Conservation (phyloP, 2,329 filamentous ascomycete genomes). For the Nothopassalora personata region DNA sequence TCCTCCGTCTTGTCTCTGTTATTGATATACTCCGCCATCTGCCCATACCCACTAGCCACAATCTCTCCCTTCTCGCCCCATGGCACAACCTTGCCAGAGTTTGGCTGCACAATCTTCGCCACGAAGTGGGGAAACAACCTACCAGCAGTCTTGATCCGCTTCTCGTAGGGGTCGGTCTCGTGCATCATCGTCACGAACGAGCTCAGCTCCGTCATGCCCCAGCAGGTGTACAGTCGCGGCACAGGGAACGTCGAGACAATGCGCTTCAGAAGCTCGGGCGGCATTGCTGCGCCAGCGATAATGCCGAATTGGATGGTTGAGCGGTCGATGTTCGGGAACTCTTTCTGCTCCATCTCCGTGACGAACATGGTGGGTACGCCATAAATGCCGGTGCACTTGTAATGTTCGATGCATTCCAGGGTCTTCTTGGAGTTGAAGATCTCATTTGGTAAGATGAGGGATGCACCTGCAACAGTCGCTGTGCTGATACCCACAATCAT, state of each 20-base stretch:
- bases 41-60: conserved; percentile 71
- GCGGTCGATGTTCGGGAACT: conserved; percentile 20
- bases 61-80: conserved; percentile 66
- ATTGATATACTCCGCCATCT: conserved; percentile 60
- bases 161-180: conserved; percentile 55
- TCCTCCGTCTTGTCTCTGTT: conserved; percentile 72
- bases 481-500: conserved; percentile 50
- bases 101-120: conserved; percentile 70
- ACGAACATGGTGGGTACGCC: conserved; percentile 85
- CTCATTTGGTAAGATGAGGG: conserved; percentile 70
- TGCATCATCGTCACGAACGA: conserved; percentile 29
- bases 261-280: conserved; percentile 67
- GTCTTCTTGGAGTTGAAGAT: conserved; percentile 48
- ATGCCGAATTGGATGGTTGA: conserved; percentile 42
- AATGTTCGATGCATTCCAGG: conserved; percentile 41
- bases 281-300: conserved; percentile 72
- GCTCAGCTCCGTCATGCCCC: conserved; percentile 59
- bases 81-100: conserved; percentile 58
- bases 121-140: conserved; percentile 66
- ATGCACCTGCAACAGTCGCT: conserved; percentile 48
- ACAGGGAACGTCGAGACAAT: conserved; percentile 65
- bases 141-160: conserved; percentile 66
- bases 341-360: conserved; percentile 37
- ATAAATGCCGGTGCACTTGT: conserved; percentile 62
- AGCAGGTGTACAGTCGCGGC: conserved; percentile 58